Base-by-base conservation (phyloP, 495 filamentous ascomycete species). In the Extremus antarcticus region DNA sequence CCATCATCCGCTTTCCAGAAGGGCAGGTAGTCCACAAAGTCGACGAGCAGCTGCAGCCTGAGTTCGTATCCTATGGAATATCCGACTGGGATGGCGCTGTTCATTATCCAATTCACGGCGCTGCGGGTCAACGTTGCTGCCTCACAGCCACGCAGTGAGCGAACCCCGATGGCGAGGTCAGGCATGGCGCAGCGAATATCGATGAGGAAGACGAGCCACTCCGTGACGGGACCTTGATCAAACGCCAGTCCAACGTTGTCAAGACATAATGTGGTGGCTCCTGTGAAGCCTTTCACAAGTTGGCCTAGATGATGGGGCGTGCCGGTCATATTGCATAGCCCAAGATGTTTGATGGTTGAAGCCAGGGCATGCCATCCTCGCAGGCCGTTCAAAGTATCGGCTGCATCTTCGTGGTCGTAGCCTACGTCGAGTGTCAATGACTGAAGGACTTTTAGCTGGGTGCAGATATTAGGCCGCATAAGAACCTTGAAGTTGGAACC, bases 1-100 rank as follows among this genome's bases (percentile, higher is more conserved):
- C 46, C 22, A 46, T 57, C 50, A n/a, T 61, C 58, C 13, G 45
- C 58, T 3, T 15, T 25, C 54, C 58, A 61, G 15, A 53, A 38
- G 0, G 11, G 21, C 41, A 53, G 50, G 35, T 57, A 57, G 32
- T 41, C 47, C 29, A 43, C 54, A 38, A 61, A 57, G 43, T 61
- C 54, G 25, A 57, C 54, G 2, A 49, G 10, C 25, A 61, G 50
- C 49, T 49, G 15, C 29, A 38, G 32, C 54, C 49, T 54, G 3
- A 47, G 20, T 15, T 53, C 15, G 17, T 22, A 38, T 25, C 47
- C 43, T 15, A 61, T 23, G 1, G 20, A 29, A 43, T 29, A 19
- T 1, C 24, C 43, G 10, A 29, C 10, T 2, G 54, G 52, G 2
- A 60, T 22, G 10, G 56, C 56, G 38, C 56, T 29, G 1, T 16